These are phyloP conservation scores for Gossypium schwendimanii DNA, from an alignment of 441 rosid species.

Conservation along the genomic window DNA sequence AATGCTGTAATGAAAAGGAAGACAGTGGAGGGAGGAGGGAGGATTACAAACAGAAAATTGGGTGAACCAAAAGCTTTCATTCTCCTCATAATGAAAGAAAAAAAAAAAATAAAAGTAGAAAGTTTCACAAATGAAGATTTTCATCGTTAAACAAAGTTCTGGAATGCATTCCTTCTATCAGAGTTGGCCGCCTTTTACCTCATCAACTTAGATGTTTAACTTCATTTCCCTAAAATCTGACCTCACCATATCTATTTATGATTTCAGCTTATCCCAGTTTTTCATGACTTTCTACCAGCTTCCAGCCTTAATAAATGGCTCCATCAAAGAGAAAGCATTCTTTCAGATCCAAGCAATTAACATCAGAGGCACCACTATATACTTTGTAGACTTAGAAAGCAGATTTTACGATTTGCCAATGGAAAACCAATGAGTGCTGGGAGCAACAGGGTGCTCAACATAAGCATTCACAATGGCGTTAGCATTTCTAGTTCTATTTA, in stretches of 20 bases:
- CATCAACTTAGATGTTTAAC: not conserved
- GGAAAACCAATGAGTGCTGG: not conserved
- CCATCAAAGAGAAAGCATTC: not conserved
- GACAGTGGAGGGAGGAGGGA: not conserved
- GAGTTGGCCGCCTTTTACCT: not conserved
- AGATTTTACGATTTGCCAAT: not conserved
- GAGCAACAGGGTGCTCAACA: not conserved
- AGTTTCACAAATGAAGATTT: not conserved
- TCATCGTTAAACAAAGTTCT: not conserved
- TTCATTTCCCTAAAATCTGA: not conserved
- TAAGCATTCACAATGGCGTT: not conserved
- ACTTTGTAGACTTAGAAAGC: not conserved
- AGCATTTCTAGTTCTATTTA: not conserved
- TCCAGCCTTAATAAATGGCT: not conserved
- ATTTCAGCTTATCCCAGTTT: not conserved
- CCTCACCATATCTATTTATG: not conserved
- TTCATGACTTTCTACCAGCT: not conserved
- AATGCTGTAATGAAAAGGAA: not conserved
- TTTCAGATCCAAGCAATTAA: not conserved
- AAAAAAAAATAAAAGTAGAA: not conserved
- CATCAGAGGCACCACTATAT: not conserved
- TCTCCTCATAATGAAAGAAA: not conserved
- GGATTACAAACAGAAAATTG: not conserved
- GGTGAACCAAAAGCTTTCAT: not conserved
- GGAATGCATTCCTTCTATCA: not conserved